Percentiles rank a stretch among this genome's conserved stretches.
Conservation (phyloP, 1,284 basidiomycete species). For the Rhodotorula sp. region DNA sequence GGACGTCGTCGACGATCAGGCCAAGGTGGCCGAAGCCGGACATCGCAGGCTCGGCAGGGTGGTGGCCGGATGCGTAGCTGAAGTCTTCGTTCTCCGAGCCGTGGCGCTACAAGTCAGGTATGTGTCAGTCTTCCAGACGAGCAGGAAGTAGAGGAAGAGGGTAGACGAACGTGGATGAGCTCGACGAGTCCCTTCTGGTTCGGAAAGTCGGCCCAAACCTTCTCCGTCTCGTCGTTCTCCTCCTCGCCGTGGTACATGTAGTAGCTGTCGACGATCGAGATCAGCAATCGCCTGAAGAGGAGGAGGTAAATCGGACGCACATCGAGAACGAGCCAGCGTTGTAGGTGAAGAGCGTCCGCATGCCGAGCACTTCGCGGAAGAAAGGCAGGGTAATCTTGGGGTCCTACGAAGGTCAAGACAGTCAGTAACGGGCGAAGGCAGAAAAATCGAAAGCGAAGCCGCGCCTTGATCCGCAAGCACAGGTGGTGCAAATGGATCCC, state of each 20-base stretch:
- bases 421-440: background rate
- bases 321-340: constrained; percentile 33
- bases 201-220: constrained; percentile 25
- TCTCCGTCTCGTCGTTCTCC: constrained; percentile 21
- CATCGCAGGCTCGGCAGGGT: background rate
- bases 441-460: background rate
- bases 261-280: too few relatives aligned
- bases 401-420: background rate
- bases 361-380: constrained; percentile 30
- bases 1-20: constrained; percentile 32
- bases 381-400: constrained; percentile 22
- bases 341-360: constrained; percentile 31
- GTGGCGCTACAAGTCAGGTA: constrained; percentile 14
- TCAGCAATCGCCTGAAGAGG: too few relatives aligned
- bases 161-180: constrained; percentile 12
- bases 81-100: constrained; percentile 26
- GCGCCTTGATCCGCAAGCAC: constrained; percentile 27
- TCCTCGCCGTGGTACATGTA: constrained; percentile 31
- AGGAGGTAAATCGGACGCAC: constrained; percentile 9
- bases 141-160: background rate
- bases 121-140: background rate
- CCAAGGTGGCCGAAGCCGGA: constrained; percentile 31
- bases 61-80: constrained; percentile 19
- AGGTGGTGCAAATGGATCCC: constrained; percentile 31
- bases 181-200: constrained; percentile 32